A percentile compares a stretch with the other conserved stretches of the same genome.
Evolutionary conservation across 441 rosid species (phyloP).

Genomic region (Metrosideros polymorpha): DNA sequence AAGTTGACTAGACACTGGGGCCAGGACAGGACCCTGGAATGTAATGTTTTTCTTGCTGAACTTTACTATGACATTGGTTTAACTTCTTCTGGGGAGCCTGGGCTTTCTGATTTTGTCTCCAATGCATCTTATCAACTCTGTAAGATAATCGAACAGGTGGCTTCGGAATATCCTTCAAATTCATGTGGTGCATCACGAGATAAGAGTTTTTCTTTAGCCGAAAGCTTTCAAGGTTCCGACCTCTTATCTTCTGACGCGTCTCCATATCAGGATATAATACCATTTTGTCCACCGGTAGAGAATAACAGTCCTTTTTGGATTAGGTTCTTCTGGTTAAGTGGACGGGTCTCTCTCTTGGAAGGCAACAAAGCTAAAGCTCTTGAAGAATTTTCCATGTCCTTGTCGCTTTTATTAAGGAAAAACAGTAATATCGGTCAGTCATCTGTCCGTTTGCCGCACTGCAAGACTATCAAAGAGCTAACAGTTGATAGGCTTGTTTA

Average conservation of each 20-base stretch:
- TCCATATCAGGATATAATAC: slow-evolving; percentile 13
- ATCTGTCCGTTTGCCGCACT: slow-evolving; percentile 51
- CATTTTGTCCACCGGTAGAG: slow-evolving; percentile 19
- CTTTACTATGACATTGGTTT: slow-evolving; percentile 70
- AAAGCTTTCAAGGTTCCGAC: slow-evolving; percentile 28
- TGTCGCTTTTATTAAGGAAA: slow-evolving; percentile 55
- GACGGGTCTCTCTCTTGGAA: slow-evolving; percentile 71
- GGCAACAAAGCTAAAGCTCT: slow-evolving; percentile 77
- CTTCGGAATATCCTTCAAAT: slow-evolving; percentile 50
- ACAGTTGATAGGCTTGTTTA: slow-evolving; percentile 52
- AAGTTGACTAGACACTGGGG: slow-evolving; percentile 86
- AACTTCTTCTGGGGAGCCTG: slow-evolving; percentile 39
- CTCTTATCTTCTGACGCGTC: slow-evolving; percentile 14
- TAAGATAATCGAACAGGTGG: slow-evolving; percentile 86
- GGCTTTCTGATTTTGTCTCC: slow-evolving; percentile 42
- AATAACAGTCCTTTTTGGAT: slow-evolving; percentile 65
- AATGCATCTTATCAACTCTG: slow-evolving; percentile 89
- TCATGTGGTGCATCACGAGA: slow-evolving; percentile 21
- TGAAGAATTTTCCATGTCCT: slow-evolving; percentile 54
- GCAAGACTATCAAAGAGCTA: slow-evolving; percentile 62
- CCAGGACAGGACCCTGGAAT: slow-evolving; percentile 73
- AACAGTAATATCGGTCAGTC: slow-evolving; percentile 26
- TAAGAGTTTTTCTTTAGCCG: slow-evolving; percentile 22
- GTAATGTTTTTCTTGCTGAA: slow-evolving; percentile 95
- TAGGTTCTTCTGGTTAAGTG: slow-evolving; percentile 93